phyloP scores from a whole-genome alignment of 2,329 filamentous ascomycete species.

The Diaporthe amygdali region DNA sequence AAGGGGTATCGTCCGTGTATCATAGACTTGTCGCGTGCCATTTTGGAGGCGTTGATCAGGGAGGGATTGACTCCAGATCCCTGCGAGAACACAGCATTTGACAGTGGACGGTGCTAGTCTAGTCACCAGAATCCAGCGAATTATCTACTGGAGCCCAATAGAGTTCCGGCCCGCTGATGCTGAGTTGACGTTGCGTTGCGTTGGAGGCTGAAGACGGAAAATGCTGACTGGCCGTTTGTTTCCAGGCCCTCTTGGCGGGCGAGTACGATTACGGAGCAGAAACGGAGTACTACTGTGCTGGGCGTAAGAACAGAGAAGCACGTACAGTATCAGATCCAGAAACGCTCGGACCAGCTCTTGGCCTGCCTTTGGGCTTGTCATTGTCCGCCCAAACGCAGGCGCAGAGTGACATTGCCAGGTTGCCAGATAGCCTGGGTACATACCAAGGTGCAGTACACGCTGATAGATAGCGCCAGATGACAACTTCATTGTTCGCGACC shows the following conservation, averaged over 20 bases:
- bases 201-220: conserved; percentile 4
- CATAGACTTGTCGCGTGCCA: not conserved
- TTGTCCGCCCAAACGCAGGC: no score
- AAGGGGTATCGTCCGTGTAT: not conserved
- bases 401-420: not conserved
- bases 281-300: not conserved
- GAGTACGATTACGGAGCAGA: not conserved
- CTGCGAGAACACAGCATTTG: not conserved
- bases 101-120: not conserved
- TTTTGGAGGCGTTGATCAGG: not conserved
- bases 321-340: no score
- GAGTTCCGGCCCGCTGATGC: not conserved
- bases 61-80: not conserved
- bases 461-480: conserved; percentile 15
- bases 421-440: not conserved
- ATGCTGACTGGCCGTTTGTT: not conserved
- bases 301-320: no score
- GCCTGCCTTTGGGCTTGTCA: not conserved
- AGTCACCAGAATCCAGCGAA: not conserved
- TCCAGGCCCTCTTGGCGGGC: not conserved
- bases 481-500: conserved; percentile 22
- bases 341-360: conserved; percentile 8
- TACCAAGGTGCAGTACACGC: not conserved
- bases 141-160: not conserved
- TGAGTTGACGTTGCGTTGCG: not conserved